A percentile compares a stretch with the other conserved stretches of the same genome.
Conservation (phyloP, 176 grass and related monocot genomes). For the Oryza nivara region DNA sequence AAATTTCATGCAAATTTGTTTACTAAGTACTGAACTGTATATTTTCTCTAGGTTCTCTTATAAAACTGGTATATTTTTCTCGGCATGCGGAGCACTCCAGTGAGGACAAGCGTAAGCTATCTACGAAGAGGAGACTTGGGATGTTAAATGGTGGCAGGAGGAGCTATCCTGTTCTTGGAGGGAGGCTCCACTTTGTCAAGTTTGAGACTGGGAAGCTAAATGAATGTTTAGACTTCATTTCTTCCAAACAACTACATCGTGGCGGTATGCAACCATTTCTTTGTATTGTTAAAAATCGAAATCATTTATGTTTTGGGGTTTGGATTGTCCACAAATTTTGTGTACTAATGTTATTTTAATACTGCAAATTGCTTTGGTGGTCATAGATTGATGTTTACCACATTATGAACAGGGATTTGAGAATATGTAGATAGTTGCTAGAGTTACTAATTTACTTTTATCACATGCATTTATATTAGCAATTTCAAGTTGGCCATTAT, state of each 20-base stretch:
- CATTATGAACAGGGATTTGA: not conserved
- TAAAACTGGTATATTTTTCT: constrained; percentile 98
- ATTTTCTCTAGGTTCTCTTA: constrained; percentile 74
- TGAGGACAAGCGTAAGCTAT: constrained; percentile 74
- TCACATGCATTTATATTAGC: not conserved
- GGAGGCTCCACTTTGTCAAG: constrained; percentile 98
- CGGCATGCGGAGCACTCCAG: constrained; percentile 72
- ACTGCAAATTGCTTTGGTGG: not conserved
- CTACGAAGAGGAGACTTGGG: constrained; percentile 79
- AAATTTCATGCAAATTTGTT: not conserved
- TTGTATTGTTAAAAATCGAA: not conserved
- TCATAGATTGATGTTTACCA: not conserved
- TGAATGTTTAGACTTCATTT: constrained; percentile 95
- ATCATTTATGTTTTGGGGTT: not conserved
- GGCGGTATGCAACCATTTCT: constrained; percentile 68
- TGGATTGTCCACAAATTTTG: not conserved
- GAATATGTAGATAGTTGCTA: not conserved
- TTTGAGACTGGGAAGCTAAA: constrained; percentile 92
- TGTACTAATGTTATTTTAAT: too few species aligned
- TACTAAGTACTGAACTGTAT: constrained; percentile 8
- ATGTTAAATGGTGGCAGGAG: constrained; percentile 79
- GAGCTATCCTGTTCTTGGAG: constrained; percentile 89
- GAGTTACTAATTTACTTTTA: constrained; percentile 3
- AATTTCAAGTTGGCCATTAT: constrained; percentile 17
- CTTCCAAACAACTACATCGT: constrained; percentile 92